These are phyloP conservation scores for Juglanconis oblonga DNA, from an alignment of 2,329 filamentous ascomycete genomes.

Conservation along the genomic window DNA sequence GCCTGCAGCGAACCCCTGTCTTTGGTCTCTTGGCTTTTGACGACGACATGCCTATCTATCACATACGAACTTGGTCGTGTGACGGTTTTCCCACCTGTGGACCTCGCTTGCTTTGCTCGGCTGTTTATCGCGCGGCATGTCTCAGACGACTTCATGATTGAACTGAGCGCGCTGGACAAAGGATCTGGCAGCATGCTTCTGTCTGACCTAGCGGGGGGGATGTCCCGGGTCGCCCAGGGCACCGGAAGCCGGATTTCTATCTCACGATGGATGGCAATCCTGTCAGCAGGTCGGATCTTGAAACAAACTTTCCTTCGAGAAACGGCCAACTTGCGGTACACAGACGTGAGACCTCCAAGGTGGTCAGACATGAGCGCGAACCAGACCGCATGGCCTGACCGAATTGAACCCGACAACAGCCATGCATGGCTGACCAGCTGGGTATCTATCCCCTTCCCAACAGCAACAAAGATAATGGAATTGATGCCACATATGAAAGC, in stretches of 20 bases:
- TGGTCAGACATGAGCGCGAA: background rate
- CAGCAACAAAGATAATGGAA: no score
- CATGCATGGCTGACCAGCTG: background rate
- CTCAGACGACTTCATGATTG: background rate
- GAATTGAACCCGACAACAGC: background rate
- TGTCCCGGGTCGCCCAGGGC: no score
- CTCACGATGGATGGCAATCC: background rate
- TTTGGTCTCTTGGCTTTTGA: background rate
- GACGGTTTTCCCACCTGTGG: background rate
- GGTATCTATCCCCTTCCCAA: no score
- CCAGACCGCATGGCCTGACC: background rate
- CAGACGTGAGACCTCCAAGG: background rate
- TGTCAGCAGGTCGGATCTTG: background rate
- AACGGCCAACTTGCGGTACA: background rate
- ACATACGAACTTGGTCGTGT: background rate
- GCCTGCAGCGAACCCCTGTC: background rate
- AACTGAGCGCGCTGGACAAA: background rate
- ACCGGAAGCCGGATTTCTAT: background rate
- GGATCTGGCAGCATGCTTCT: background rate
- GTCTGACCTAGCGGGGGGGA: background rate
- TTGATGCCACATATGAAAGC: no score
- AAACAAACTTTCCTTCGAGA: background rate
- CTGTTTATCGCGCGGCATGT: background rate
- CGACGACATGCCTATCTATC: background rate
- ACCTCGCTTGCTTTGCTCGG: background rate